Percentiles rank a stretch among this genome's conserved stretches.
phyloP scores from a whole-genome alignment of 345 rosid genomes.

The Erysimum cheiranthoides region DNA sequence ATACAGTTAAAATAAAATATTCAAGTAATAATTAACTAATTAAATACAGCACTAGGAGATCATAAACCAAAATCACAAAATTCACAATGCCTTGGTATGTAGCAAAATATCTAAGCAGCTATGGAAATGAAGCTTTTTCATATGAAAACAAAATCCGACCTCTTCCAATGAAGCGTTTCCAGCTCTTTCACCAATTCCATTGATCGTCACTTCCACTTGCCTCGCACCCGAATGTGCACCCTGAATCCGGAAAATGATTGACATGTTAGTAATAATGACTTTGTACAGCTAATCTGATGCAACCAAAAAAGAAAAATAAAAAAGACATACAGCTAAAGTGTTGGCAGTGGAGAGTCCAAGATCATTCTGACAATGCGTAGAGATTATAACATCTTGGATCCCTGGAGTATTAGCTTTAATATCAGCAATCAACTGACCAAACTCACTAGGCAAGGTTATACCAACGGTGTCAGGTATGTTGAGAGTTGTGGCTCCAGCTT shows the following conservation, averaged over 20 bases:
- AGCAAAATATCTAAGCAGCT: neutral
- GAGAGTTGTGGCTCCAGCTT: slow-evolving; percentile 24
- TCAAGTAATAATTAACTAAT: neutral
- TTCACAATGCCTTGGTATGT: neutral
- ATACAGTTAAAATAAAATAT: neutral
- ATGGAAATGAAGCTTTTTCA: neutral
- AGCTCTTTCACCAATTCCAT: slow-evolving; percentile 97
- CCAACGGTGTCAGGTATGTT: slow-evolving; percentile 32
- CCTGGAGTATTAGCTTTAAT: slow-evolving; percentile 88
- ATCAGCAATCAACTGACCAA: slow-evolving; percentile 70
- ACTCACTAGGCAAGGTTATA: slow-evolving; percentile 25
- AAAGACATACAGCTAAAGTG: slow-evolving; percentile 65
- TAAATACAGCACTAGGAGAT: neutral
- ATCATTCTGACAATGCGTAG: slow-evolving; percentile 97
- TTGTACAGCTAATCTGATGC: neutral
- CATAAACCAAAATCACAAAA: neutral
- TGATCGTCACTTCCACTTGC: slow-evolving; percentile 89
- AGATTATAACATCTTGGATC: slow-evolving; percentile 74
- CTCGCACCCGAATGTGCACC: slow-evolving; percentile 90
- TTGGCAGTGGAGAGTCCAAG: slow-evolving; percentile 99
- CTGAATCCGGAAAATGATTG: slow-evolving; percentile 47
- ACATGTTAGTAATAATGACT: slow-evolving; percentile 20
- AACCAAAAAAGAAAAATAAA: neutral
- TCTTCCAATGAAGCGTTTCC: slow-evolving; percentile 97
- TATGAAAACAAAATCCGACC: slow-evolving; percentile 46